Evolutionary conservation across 768 basidiomycete genomes (phyloP).

Genomic region (Tephrocybe sp.): DNA sequence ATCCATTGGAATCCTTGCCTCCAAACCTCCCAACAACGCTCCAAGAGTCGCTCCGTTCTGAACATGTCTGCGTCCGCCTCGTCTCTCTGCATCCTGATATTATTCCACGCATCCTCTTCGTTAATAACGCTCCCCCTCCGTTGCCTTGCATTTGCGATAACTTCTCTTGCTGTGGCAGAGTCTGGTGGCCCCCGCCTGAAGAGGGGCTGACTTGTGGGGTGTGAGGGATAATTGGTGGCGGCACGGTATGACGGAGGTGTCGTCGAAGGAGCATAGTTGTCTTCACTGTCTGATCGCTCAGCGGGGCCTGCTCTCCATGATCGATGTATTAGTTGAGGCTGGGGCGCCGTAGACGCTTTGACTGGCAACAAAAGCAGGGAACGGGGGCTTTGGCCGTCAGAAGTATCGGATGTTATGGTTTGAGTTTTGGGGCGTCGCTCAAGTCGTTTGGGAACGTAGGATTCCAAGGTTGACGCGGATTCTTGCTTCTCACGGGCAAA

Average conservation of each 20-base stretch:
- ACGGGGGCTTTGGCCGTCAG: conserved; percentile 8
- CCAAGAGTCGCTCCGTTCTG: conserved; percentile 59
- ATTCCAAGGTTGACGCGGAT: background rate
- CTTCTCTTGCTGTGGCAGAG: conserved; percentile 27
- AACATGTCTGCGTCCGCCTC: conserved; percentile 73
- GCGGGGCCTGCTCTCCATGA: conserved; percentile 9
- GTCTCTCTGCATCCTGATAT: conserved; percentile 67
- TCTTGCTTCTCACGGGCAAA: no score
- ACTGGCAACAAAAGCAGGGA: conserved; percentile 9
- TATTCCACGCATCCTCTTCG: conserved; percentile 78
- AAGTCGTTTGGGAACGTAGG: background rate
- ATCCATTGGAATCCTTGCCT: conserved; percentile 71
- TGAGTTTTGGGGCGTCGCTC: conserved; percentile 1
- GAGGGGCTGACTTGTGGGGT: conserved; percentile 15
- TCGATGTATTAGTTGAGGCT: conserved; percentile 4
- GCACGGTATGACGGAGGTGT: conserved; percentile 53
- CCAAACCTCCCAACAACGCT: conserved; percentile 80
- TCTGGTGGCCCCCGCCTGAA: conserved; percentile 17
- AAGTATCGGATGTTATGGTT: conserved; percentile 5
- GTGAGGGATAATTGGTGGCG: conserved; percentile 29
- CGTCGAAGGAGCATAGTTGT: conserved; percentile 31
- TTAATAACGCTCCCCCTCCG: conserved; percentile 54
- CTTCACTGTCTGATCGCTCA: conserved; percentile 34
- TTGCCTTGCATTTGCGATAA: conserved; percentile 32
- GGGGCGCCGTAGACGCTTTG: conserved; percentile 4